These are phyloP conservation scores for Trichophyton schoenleinii DNA, from an alignment of 2,329 filamentous ascomycete species.

Conservation along the genomic window DNA sequence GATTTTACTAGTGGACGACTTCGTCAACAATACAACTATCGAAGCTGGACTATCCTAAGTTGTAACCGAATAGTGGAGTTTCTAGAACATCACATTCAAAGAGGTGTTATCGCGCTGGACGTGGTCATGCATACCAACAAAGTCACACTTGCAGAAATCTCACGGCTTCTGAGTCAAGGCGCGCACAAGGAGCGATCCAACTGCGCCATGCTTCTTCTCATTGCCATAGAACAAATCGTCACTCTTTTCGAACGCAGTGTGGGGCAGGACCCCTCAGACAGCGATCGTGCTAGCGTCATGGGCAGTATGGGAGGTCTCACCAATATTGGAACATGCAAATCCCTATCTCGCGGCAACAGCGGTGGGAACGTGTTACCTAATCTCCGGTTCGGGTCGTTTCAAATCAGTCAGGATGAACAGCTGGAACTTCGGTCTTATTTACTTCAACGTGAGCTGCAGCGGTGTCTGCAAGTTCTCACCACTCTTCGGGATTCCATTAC, in stretches of 20 bases:
- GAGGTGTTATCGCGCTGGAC: background rate
- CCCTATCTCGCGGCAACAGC: background rate
- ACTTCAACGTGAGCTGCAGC: background rate
- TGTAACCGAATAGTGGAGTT: background rate
- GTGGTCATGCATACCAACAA: background rate
- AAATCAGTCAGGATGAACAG: background rate
- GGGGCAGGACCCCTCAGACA: background rate
- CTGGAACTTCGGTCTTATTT: background rate
- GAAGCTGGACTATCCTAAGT: background rate
- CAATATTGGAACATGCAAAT: background rate
- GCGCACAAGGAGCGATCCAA: background rate
- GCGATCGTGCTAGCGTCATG: background rate
- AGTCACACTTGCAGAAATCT: background rate
- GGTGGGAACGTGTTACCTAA: background rate
- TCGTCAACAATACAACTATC: background rate
- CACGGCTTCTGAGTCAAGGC: background rate
- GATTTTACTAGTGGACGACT: background rate
- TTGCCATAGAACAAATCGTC: background rate
- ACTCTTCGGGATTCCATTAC: background rate
- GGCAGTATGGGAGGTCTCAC: background rate
- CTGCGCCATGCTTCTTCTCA: background rate
- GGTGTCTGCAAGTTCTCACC: background rate
- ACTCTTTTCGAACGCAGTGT: background rate
- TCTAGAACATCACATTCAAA: background rate
- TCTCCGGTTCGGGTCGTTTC: background rate